Evolutionary conservation across 75 land plant species (phyloP).

Genomic region (Pinus albicaulis): DNA sequence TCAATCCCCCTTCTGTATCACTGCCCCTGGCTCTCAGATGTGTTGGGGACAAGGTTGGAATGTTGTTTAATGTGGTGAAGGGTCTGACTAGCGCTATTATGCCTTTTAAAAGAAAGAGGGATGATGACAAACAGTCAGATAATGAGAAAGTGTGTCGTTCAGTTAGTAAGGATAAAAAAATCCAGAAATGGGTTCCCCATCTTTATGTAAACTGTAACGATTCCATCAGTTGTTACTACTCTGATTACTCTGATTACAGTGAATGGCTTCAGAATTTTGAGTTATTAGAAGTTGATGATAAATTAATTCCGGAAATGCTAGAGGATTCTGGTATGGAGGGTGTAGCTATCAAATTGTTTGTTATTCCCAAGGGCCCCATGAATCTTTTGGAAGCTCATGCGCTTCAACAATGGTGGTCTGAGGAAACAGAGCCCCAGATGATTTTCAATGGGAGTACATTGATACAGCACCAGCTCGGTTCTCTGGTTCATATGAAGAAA

Average conservation of each 20-base stretch:
- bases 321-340: neutral
- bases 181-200: conserved; percentile 57
- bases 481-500: too few relatives aligned
- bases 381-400: conserved; percentile 71
- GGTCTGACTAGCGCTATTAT: conserved; percentile 16
- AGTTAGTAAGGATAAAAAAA: too few relatives aligned
- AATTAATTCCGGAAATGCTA: conserved; percentile 11
- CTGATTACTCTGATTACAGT: neutral
- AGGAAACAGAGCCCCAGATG: conserved; percentile 47
- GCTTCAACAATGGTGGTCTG: conserved; percentile 77
- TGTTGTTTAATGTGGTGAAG: conserved; percentile 28
- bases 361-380: conserved; percentile 50
- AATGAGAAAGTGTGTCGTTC: too few relatives aligned
- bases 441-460: too few relatives aligned
- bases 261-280: neutral
- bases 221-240: conserved; percentile 55
- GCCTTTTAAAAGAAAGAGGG: conserved; percentile 24
- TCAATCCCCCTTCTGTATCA: conserved; percentile 74
- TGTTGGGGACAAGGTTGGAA: conserved; percentile 43
- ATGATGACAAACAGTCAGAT: conserved; percentile 1
- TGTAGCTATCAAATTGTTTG: conserved; percentile 45
- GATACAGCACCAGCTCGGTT: too few relatives aligned
- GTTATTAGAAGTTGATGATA: neutral
- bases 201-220: conserved; percentile 69
- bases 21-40: conserved; percentile 51